A percentile compares a stretch with the other conserved stretches of the same genome.
Evolutionary conservation across 1,284 basidiomycete species (phyloP).

Genomic region (Cryptococcus hybrid): DNA sequence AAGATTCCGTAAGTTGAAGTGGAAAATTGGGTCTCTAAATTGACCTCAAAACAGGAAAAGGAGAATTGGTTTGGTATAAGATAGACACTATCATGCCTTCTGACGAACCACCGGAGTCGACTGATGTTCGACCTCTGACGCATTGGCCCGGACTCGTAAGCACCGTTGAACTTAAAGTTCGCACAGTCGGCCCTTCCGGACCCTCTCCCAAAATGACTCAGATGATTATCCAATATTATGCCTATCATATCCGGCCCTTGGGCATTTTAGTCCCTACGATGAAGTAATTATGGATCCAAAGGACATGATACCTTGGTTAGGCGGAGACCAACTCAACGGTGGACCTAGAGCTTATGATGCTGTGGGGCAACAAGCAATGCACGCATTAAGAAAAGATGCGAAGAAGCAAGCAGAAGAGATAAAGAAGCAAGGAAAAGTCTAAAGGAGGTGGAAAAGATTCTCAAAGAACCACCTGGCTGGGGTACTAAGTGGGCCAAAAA

Average conservation of each 20-base stretch:
- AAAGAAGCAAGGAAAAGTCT: constrained; percentile 1
- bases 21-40: neutral
- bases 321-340: constrained; percentile 30
- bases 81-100: constrained; percentile 28
- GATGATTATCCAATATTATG: constrained; percentile 8
- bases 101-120: neutral
- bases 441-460: constrained; percentile 10
- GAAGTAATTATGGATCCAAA: constrained; percentile 19
- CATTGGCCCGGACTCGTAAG: constrained; percentile 41
- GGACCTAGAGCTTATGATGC: constrained; percentile 27
- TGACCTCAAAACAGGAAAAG: constrained; percentile 19
- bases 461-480: constrained; percentile 19
- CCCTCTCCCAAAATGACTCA: neutral
- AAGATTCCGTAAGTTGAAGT: constrained; percentile 15
- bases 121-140: constrained; percentile 25
- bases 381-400: constrained; percentile 24
- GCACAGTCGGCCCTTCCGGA: constrained; percentile 1
- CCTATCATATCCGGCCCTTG: constrained; percentile 36
- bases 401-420: constrained; percentile 19
- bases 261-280: constrained; percentile 26
- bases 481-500: constrained; percentile 26
- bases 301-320: constrained; percentile 35
- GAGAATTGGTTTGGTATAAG: constrained; percentile 41
- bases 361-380: constrained; percentile 24
- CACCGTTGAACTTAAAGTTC: constrained; percentile 2